Evolutionary conservation across 169 alveolate species (phyloP), one percentile per base, ranked within the genome.

Genomic region (Theileria annulata): DNA sequence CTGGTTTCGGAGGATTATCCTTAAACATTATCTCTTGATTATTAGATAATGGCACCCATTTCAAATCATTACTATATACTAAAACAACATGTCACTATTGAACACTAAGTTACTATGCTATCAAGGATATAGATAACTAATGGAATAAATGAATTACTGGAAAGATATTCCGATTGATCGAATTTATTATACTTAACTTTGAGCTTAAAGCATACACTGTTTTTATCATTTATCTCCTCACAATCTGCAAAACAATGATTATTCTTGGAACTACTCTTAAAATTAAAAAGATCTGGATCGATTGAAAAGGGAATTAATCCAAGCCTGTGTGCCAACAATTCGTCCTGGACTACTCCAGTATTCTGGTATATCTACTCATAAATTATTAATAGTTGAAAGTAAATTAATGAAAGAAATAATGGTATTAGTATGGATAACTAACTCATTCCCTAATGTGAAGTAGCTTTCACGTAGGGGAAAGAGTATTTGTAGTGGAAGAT

Each of bases 291-390:
- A 37, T 93, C 93, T 2, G 99, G 99, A 82, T 97, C 98, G 23
- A 98, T 97, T 54, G 85, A 72, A 80, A 97, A 95, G 15, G 99
- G 99, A 31, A 98, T 91, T 35, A 98, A 92, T 3, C 99, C 99
- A 77, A 98, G 88, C 66, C 99, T 87, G 78, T 98, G 99, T 21
- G 99, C 97, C 37, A 98, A 87, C 10, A 96, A 97, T 87, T 98
- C 99, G 92, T 98, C 99, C 68, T 98, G 99, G 59, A 98, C 92
- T 3, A 98, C 97, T 21, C 94, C 94, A 0, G 97, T 93, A 64
- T 93, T 93, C 71, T 93, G 96, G 79, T 76, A 75, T 62, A 82
- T 82, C 89, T 82, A 83, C 51, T 10, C 47, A 35, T 8, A 35
- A 3, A 35, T 35, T 5, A 35, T 35, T 35, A 35, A 3, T 35